A percentile compares a stretch with the other conserved stretches of the same genome.
phyloP scores from a whole-genome alignment of 202 grass and related monocot genomes.

The Eragrostis tef region DNA sequence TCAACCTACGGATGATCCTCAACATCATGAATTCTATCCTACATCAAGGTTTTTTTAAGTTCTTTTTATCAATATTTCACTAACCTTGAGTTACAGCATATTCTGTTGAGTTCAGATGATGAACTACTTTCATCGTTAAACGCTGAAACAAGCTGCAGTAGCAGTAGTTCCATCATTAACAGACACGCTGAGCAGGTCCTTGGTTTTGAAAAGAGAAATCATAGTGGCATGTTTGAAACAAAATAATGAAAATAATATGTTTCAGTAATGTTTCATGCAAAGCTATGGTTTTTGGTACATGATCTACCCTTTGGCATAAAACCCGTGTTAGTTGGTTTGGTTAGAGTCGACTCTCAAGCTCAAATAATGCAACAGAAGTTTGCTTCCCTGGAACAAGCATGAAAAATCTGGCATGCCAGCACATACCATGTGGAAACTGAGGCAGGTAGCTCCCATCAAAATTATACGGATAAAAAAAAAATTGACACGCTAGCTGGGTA shows the following conservation, averaged over 20 bases:
- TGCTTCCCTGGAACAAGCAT: neutral
- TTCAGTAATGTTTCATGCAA: too few species aligned
- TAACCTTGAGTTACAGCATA: too few species aligned
- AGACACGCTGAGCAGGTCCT: neutral
- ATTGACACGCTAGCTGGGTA: neutral
- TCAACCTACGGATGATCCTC: neutral
- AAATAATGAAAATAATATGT: neutral
- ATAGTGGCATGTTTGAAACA: neutral
- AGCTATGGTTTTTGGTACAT: too few species aligned
- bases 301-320: too few species aligned
- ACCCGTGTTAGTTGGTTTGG: neutral
- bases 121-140: neutral
- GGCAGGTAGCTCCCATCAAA: neutral
- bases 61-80: too few species aligned
- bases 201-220: neutral
- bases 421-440: slow-evolving; percentile 25
- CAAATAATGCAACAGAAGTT: slow-evolving; percentile 10
- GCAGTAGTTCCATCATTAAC: neutral
- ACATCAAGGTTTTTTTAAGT: neutral
- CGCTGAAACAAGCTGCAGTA: neutral
- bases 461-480: slow-evolving; percentile 19
- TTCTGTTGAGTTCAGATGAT: neutral
- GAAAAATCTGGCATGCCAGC: neutral
- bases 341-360: neutral
- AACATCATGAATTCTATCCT: neutral